Evolutionary conservation across 768 basidiomycete genomes (phyloP).

Genomic region (Pleurotus pulmonarius): DNA sequence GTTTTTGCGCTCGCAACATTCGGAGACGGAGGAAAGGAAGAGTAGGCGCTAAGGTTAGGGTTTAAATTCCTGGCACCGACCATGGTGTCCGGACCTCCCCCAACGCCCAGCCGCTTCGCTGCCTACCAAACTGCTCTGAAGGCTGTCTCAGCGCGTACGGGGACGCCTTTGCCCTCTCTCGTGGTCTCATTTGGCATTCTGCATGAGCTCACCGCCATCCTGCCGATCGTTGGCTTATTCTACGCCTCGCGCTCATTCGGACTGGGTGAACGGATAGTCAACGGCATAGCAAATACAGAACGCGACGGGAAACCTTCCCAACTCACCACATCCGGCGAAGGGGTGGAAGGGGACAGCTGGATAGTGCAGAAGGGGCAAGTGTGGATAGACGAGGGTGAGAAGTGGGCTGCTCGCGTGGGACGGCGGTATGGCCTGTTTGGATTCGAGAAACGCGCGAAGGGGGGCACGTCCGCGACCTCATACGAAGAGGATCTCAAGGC

Average conservation of each 20-base stretch:
- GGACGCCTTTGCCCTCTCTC: constrained; percentile 75
- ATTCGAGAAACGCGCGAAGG: constrained; percentile 49
- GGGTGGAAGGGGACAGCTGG: constrained; percentile 27
- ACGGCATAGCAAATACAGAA: constrained; percentile 23
- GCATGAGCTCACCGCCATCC: constrained; percentile 81
- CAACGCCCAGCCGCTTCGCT: constrained; percentile 29
- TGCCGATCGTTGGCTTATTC: constrained; percentile 73
- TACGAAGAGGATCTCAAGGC: constrained; percentile 17
- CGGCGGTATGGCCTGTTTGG: constrained; percentile 80
- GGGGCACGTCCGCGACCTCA: constrained; percentile 6
- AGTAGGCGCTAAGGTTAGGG: constrained; percentile 10
- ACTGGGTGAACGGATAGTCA: constrained; percentile 64
- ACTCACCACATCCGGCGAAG: constrained; percentile 1
- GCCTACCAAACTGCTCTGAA: constrained; percentile 54
- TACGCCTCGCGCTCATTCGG: constrained; percentile 64
- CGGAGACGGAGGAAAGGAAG: not conserved
- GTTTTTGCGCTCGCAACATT: constrained; percentile 6
- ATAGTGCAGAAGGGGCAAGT: constrained; percentile 35
- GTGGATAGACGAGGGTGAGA: constrained; percentile 80
- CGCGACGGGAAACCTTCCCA: not conserved
- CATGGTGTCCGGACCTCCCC: constrained; percentile 3
- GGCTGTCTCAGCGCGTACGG: constrained; percentile 62
- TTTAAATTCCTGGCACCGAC: constrained; percentile 12
- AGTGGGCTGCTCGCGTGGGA: constrained; percentile 68
- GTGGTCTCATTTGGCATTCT: constrained; percentile 75